phyloP scores from a whole-genome alignment of 305 asterid genomes.

The Galium porrigens region DNA sequence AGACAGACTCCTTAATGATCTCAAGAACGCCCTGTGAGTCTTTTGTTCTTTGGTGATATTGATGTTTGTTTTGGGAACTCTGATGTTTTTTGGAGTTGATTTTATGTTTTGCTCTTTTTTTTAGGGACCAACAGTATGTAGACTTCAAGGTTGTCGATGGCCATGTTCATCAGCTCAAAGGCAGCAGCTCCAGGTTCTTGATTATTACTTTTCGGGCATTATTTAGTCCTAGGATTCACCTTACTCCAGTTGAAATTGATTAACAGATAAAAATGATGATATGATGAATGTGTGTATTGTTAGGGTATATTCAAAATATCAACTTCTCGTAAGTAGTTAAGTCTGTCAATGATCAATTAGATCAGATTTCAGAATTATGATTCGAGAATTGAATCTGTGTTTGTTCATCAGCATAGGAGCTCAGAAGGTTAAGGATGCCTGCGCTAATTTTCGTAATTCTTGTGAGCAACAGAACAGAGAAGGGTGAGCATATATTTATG shows the following conservation, averaged over 20 bases:
- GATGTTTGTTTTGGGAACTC: neutral
- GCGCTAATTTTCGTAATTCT: slow-evolving; percentile 20
- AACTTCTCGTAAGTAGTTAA: neutral
- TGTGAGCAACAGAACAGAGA: slow-evolving; percentile 22
- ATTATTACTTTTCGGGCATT: neutral
- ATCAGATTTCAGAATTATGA: neutral
- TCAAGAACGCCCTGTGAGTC: slow-evolving; percentile 41
- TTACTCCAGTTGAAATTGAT: neutral
- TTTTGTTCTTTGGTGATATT: slow-evolving; percentile 1
- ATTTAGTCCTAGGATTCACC: neutral
- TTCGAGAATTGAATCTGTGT: neutral
- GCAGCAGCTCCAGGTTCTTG: slow-evolving; percentile 63
- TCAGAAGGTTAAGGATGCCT: slow-evolving; percentile 20
- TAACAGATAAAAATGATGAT: neutral
- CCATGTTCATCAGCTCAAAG: slow-evolving; percentile 66
- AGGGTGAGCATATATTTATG: slow-evolving; percentile 7
- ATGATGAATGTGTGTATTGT: neutral
- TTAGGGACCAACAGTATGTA: slow-evolving; percentile 41
- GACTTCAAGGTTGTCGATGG: slow-evolving; percentile 65
- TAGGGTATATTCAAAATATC: neutral
- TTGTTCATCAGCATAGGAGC: slow-evolving; percentile 26
- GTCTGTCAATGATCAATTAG: neutral
- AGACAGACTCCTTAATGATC: slow-evolving; percentile 54
- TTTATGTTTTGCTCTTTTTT: slow-evolving; percentile 9
- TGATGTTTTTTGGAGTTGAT: neutral